Percentiles rank a stretch among this genome's conserved stretches.
Evolutionary conservation across 768 basidiomycete genomes (phyloP).

Genomic region (Mycena galopus): DNA sequence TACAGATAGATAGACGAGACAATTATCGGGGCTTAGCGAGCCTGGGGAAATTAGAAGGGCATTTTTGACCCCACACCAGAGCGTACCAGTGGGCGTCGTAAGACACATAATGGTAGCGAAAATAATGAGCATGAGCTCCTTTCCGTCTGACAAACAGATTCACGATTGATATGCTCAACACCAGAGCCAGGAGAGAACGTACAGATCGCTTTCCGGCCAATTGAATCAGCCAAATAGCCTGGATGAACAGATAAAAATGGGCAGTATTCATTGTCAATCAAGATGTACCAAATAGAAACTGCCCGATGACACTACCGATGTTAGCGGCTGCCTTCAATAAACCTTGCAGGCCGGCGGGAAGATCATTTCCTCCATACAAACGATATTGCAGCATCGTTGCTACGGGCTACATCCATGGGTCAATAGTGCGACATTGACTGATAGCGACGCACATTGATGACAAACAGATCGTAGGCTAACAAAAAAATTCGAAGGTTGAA

Average conservation of each 20-base stretch:
- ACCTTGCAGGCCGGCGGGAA: slow-evolving; percentile 70
- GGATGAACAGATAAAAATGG: neutral
- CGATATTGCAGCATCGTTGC: slow-evolving; percentile 77
- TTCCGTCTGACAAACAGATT: slow-evolving; percentile 62
- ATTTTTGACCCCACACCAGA: slow-evolving; percentile 43
- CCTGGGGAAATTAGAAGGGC: slow-evolving; percentile 42
- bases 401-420: slow-evolving; percentile 61
- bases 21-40: slow-evolving; percentile 61
- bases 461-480: slow-evolving; percentile 77
- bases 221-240: slow-evolving; percentile 75
- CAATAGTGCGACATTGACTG: neutral
- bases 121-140: slow-evolving; percentile 86
- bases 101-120: slow-evolving; percentile 80
- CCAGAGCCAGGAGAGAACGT: slow-evolving; percentile 9
- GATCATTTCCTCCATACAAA: slow-evolving; percentile 63
- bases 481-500: neutral
- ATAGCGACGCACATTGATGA: slow-evolving; percentile 65
- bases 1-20: slow-evolving; percentile 72
- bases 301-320: slow-evolving; percentile 80
- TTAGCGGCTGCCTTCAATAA: slow-evolving; percentile 76
- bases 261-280: neutral
- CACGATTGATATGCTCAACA: neutral
- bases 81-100: slow-evolving; percentile 71
- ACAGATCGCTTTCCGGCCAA: slow-evolving; percentile 81
- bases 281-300: slow-evolving; percentile 68